Base-by-base conservation (phyloP, 2,329 filamentous ascomycete species). In the Exophiala phaeomuriformis region DNA sequence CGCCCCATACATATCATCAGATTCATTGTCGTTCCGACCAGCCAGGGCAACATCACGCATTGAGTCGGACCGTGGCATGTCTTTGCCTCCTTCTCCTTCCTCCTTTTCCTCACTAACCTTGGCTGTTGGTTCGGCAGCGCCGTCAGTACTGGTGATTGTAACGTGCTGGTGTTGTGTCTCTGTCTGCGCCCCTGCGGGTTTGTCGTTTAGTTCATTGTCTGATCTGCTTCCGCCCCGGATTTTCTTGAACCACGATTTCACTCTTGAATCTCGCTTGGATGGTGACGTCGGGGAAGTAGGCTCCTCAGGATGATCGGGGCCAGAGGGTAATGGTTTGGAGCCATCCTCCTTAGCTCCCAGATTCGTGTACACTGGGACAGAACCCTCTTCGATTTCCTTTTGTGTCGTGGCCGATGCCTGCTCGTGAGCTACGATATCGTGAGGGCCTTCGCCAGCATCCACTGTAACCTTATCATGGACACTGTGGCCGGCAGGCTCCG, bases 11-110 rank as follows among this genome's bases (percentile, higher is more conserved):
- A 64, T 49, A 45, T 64, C 62, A 35, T 62, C 55, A 4, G 56
- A 56, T 50, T 64, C 62, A 28, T 51, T 51, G 10, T 57, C 56
- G 31, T 54, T 53, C 29, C 59, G 47, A 39, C 61, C 62, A 30
- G 61, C 62, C 12, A 64, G 53, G 4, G 62, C 62, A 36, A 64
- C 60, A 46, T 64, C 62, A 8, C 62, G 61, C 32, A 62, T 57
- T 6, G 62, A 64, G 31, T 58, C 58, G 3, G 56, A 54, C 12
- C 47, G 36, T 5, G 50, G 51, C 9, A 43, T 52, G 12, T 55
- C 57, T 31, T 57, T 19, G 19, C 19, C 19, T 19, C 19, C 19
- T 19, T 19, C 19, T 19, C 19, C 19, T 19, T 19, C 19, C 19
- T 19, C 19, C 19, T 19, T 49, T 19, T 55, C 57, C 27, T 51